These are phyloP conservation scores for Quercus parvula DNA, from an alignment of 306 rosid species.

Conservation along the genomic window DNA sequence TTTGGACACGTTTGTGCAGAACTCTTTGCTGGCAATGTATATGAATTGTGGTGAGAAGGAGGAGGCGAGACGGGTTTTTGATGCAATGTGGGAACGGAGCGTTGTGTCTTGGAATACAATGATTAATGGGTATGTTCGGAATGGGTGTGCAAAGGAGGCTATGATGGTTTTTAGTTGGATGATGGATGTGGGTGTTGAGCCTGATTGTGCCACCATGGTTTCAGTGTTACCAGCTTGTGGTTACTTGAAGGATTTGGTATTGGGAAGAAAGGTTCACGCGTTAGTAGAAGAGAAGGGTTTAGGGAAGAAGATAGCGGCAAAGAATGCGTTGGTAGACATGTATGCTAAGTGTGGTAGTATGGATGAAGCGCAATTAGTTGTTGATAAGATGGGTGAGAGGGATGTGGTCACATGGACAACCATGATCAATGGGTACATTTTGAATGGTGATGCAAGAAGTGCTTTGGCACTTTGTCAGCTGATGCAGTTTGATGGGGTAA, in stretches of 20 bases:
- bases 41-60: constrained; percentile 60
- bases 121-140: constrained; percentile 67
- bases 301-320: constrained; percentile 40
- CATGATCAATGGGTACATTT: constrained; percentile 69
- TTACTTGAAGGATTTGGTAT: constrained; percentile 39
- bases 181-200: constrained; percentile 58
- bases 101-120: constrained; percentile 88
- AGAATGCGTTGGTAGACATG: constrained; percentile 82
- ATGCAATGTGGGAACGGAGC: constrained; percentile 48
- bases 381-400: constrained; percentile 40
- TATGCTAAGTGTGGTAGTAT: constrained; percentile 68
- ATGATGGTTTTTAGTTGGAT: constrained; percentile 49
- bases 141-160: constrained; percentile 46
- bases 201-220: constrained; percentile 70
- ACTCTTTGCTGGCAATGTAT: constrained; percentile 80
- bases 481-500: constrained; percentile 66
- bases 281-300: constrained; percentile 53
- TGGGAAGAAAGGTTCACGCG: constrained; percentile 56
- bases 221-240: constrained; percentile 81
- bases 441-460: constrained; percentile 55
- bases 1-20: constrained; percentile 52
- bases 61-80: constrained; percentile 50
- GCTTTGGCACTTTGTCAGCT: constrained; percentile 58
- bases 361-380: constrained; percentile 51
- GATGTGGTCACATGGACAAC: constrained; percentile 92